These are phyloP conservation scores for Penicillium fuscoglaucum DNA, from an alignment of 2,329 filamentous ascomycete genomes.

Conservation along the genomic window DNA sequence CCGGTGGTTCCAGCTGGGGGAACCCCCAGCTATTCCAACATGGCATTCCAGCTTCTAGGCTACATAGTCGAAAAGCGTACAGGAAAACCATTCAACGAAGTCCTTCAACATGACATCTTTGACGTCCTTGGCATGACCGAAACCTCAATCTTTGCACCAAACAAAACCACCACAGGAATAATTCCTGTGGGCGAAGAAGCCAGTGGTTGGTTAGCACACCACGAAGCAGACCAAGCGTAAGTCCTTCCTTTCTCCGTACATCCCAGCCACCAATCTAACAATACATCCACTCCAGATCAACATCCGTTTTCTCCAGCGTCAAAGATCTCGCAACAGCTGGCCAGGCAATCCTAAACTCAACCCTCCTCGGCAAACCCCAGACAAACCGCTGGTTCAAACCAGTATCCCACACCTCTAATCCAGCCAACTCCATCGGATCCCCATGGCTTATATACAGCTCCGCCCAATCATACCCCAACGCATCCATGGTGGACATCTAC, in stretches of 20 bases:
- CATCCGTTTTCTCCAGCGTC: not conserved
- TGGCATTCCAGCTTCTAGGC: slow-evolving; percentile 41
- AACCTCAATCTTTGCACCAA: not conserved
- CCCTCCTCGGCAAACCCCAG: slow-evolving; percentile 33
- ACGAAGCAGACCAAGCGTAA: not conserved
- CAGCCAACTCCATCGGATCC: not conserved
- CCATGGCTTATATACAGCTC: not conserved
- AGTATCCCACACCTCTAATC: slow-evolving; percentile 28
- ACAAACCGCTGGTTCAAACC: slow-evolving; percentile 47
- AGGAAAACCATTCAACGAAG: not conserved
- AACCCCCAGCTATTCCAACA: slow-evolving; percentile 42
- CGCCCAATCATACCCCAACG: not conserved
- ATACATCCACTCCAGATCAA: not conserved
- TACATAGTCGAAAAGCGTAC: slow-evolving; percentile 36
- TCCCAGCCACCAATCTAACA: not conserved
- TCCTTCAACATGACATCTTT: not conserved
- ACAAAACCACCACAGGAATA: not conserved
- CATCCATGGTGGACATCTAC: not conserved
- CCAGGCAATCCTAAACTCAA: slow-evolving; percentile 37
- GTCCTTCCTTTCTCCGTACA: not conserved
- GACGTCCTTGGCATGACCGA: not conserved
- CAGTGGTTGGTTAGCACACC: not conserved
- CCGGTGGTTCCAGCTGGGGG: not conserved
- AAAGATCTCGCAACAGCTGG: not conserved
- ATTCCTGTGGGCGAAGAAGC: not conserved